Evolutionary conservation across 2,329 filamentous ascomycete genomes (phyloP).

Genomic region (Colletotrichum sidae): DNA sequence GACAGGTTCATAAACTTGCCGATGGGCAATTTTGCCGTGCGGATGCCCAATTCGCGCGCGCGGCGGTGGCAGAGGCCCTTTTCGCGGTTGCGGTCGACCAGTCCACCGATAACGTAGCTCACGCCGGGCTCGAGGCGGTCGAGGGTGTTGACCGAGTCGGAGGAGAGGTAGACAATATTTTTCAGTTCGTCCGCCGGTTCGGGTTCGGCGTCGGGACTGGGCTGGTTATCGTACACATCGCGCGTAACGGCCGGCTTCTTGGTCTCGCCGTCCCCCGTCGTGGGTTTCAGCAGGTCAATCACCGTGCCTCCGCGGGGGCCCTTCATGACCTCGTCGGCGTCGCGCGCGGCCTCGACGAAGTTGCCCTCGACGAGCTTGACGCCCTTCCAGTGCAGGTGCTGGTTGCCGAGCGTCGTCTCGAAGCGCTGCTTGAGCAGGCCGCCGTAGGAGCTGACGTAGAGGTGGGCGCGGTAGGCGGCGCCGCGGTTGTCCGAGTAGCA

Average conservation of each 20-base stretch:
- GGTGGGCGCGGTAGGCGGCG: conserved; percentile 74
- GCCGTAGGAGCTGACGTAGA: conserved; percentile 83
- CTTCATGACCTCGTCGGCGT: conserved; percentile 77
- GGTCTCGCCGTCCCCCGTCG: conserved; percentile 42
- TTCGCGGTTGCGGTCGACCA: conserved; percentile 96
- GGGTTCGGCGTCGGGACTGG: conserved; percentile 45
- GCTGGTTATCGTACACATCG: conserved; percentile 48
- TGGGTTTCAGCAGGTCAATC: conserved; percentile 65
- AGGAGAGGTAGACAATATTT: conserved; percentile 85
- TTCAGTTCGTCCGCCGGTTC: conserved; percentile 49
- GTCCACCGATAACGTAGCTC: conserved; percentile 91
- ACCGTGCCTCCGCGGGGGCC: conserved; percentile 66
- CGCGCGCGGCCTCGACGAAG: conserved; percentile 75
- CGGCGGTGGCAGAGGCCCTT: conserved; percentile 93
- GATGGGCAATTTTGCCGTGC: conserved; percentile 92
- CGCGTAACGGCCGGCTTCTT: conserved; percentile 45
- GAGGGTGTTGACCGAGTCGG: conserved; percentile 89
- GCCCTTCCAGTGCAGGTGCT: conserved; percentile 84
- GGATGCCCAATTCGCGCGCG: conserved; percentile 79
- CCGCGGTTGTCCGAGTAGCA: conserved; percentile 89
- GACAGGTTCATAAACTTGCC: conserved; percentile 95
- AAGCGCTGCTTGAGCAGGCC: conserved; percentile 82
- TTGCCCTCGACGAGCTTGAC: conserved; percentile 79
- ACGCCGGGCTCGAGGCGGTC: conserved; percentile 86
- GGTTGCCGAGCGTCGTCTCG: conserved; percentile 76